Conservation (phyloP, 2,329 filamentous ascomycete genomes). For the Fusarium subtropicale region DNA sequence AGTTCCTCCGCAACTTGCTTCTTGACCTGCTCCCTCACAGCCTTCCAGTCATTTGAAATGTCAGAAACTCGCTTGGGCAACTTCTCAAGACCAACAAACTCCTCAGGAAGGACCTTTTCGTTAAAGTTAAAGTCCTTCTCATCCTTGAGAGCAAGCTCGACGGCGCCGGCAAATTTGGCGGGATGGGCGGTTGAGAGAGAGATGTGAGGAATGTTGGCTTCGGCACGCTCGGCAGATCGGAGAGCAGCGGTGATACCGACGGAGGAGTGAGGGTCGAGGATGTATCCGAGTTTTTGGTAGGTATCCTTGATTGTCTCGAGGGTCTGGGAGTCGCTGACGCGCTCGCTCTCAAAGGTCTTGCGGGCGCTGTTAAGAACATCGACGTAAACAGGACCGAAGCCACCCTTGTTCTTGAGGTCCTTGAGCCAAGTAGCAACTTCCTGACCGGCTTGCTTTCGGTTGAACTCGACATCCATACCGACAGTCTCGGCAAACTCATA, state of each 20-base stretch:
- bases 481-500: constrained; percentile 73
- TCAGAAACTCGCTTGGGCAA: constrained; percentile 79
- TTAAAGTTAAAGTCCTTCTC: constrained; percentile 81
- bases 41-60: constrained; percentile 78
- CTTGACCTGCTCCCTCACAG: constrained; percentile 80
- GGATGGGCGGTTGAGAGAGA: constrained; percentile 94
- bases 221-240: constrained; percentile 71
- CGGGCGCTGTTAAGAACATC: constrained; percentile 78
- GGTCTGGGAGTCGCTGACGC: constrained; percentile 74
- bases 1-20: constrained; percentile 77
- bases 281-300: constrained; percentile 74
- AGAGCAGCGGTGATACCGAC: constrained; percentile 84
- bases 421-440: constrained; percentile 83
- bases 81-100: constrained; percentile 83
- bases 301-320: constrained; percentile 70
- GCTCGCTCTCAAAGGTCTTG: constrained; percentile 83
- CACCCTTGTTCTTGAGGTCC: constrained; percentile 82
- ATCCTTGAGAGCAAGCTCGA: constrained; percentile 79
- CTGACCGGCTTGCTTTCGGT: constrained; percentile 76
- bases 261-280: constrained; percentile 93
- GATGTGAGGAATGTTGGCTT: constrained; percentile 73
- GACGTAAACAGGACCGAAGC: constrained; percentile 80
- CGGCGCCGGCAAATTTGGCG: constrained; percentile 90
- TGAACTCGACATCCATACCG: constrained; percentile 73
- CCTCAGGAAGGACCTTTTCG: constrained; percentile 78